Base-by-base conservation (phyloP, 345 rosid genomes). In the Angophora floribunda region DNA sequence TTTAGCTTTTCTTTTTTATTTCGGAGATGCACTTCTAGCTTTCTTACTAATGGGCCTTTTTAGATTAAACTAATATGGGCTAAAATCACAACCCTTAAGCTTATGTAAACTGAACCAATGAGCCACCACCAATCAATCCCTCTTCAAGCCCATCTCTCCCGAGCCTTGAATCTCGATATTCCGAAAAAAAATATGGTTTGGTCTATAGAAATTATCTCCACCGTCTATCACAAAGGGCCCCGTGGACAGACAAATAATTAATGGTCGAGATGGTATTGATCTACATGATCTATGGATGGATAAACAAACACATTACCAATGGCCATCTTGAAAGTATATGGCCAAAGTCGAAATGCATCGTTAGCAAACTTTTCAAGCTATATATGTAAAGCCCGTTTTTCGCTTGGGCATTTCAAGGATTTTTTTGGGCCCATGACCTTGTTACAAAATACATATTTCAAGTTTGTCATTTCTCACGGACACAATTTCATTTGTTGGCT, bases 291-390 rank as follows among this genome's bases (percentile, higher is more conserved):
- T n/a, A 63, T 7, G 17, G 19, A 32, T 22, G 2, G 32, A 7
- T 14, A 63, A 13, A 63, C 36, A 63, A 63, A 63, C 36, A 63
- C 1, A 5, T 12, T 28, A 16, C 0, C 4, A 28, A 63, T n/a
- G 19, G 36, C 9, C 19, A 6, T 63, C 17, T 63, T n/a, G 36
- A n/a, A 63, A n/a, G 75, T 63, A 63, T n/a, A 28, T 6, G 75
- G 19, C 17, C 0, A 4, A 6, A 63, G n/a, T 28, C 15, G 4
- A 28, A 28, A 28, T 32, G 3, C 17, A 13, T 28, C 19, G 0
- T 28, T n/a, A n/a, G 13, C 17, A 7, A 15, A 51, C 14, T 5
- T 51, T 51, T 51, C 53, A 51, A 51, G 53, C 53, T 51, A 51
- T 51, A 63, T 13, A 13, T n/a, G 17, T 13, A 63, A 63, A 63